These are phyloP conservation scores for Corinectria fuckeliana DNA, from an alignment of 2,329 filamentous ascomycete species.

Conservation along the genomic window DNA sequence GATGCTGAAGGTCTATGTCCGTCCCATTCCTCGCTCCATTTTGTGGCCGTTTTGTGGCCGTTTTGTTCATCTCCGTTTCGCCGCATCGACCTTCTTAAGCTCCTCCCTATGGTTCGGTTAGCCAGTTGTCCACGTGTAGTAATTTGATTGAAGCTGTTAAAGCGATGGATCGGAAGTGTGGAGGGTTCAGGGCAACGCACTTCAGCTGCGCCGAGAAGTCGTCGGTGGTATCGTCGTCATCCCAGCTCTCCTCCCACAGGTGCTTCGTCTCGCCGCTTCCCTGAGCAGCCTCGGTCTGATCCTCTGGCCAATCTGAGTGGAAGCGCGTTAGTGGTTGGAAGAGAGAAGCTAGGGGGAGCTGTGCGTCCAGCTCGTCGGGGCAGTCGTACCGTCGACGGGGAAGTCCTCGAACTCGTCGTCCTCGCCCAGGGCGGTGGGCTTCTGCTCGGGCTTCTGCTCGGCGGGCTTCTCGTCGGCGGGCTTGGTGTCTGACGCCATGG, in stretches of 20 bases:
- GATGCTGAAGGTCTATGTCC: slow-evolving; percentile 27
- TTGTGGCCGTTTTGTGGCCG: slow-evolving; percentile 28
- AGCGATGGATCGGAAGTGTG: not conserved
- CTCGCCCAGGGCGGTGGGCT: slow-evolving; percentile 77
- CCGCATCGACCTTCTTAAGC: slow-evolving; percentile 88
- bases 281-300: slow-evolving; percentile 83
- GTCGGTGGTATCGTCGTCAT: slow-evolving; percentile 96
- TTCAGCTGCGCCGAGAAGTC: slow-evolving; percentile 95
- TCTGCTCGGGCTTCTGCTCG: slow-evolving; percentile 38
- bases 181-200: slow-evolving; percentile 65
- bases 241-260: slow-evolving; percentile 99
- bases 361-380: not conserved
- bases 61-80: slow-evolving; percentile 63
- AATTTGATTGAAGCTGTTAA: not conserved
- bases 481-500: slow-evolving; percentile 38
- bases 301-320: slow-evolving; percentile 82
- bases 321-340: not conserved
- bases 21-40: slow-evolving; percentile 31
- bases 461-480: slow-evolving; percentile 34
- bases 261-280: slow-evolving; percentile 73
- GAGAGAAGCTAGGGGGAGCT: not conserved
- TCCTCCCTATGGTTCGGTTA: slow-evolving; percentile 69
- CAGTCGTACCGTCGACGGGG: slow-evolving; percentile 81
- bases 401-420: slow-evolving; percentile 99
- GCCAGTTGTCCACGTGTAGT: not conserved